Conservation (phyloP, 2,329 filamentous ascomycete genomes). For the Colletotrichum sp. region DNA sequence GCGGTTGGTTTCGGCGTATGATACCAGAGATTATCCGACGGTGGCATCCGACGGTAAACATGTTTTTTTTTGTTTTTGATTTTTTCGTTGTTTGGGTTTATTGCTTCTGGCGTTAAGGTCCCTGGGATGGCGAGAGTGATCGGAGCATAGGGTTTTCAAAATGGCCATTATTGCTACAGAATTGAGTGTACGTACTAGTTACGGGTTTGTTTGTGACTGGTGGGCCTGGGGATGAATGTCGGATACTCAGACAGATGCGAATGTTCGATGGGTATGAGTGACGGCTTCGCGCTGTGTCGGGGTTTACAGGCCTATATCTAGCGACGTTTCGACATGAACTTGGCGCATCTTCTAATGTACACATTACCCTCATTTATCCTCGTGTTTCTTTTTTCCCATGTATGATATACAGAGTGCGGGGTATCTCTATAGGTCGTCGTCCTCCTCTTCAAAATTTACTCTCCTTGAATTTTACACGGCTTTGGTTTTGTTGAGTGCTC, state of each 20-base stretch:
- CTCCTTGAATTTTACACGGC: background rate
- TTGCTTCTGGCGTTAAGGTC: conserved; percentile 5
- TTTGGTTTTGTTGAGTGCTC: conserved; percentile 20
- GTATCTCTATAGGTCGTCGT: conserved; percentile 7
- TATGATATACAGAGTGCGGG: conserved; percentile 14
- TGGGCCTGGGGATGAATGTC: background rate
- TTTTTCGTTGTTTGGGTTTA: background rate
- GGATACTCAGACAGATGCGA: background rate
- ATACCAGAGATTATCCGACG: conserved; percentile 5
- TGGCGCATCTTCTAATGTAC: conserved; percentile 8
- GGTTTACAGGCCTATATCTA: background rate
- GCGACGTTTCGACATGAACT: background rate
- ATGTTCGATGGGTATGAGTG: background rate
- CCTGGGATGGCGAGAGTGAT: background rate
- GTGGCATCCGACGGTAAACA: background rate
- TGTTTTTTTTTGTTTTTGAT: background rate
- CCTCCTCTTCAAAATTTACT: background rate
- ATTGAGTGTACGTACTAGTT: background rate
- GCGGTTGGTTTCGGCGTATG: conserved; percentile 9
- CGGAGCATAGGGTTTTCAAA: background rate
- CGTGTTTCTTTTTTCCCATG: background rate
- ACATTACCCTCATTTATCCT: background rate
- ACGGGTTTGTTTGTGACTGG: background rate
- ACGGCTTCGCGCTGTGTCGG: background rate
- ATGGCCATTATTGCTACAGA: background rate